These are phyloP conservation scores for Tetrahymena thermophila DNA, from an alignment of 73 alveolate genomes.

Conservation along the genomic window DNA sequence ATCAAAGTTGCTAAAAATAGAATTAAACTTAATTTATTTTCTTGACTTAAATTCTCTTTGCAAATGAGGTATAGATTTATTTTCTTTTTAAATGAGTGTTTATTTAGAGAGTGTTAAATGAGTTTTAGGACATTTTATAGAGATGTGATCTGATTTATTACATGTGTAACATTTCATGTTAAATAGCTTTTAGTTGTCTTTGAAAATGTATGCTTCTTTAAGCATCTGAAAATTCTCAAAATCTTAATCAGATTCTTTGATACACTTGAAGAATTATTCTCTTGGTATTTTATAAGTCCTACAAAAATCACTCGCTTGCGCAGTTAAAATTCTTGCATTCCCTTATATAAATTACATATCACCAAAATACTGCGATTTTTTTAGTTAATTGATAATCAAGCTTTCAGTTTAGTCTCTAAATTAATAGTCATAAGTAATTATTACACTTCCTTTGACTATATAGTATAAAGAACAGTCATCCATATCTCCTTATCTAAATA, in stretches of 20 bases:
- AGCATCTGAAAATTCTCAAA: background rate
- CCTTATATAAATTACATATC: background rate
- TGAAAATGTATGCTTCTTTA: background rate
- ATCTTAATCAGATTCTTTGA: background rate
- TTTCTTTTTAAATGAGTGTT: background rate
- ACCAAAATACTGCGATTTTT: background rate
- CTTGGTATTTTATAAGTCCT: background rate
- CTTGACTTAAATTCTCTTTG: background rate
- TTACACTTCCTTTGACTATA: background rate
- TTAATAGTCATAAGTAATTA: background rate
- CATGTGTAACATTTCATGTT: background rate
- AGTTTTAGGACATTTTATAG: background rate
- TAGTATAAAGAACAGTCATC: background rate
- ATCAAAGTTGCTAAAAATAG: background rate
- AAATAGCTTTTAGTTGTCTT: background rate
- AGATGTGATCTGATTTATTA: background rate
- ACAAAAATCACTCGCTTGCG: background rate
- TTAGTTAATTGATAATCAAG: background rate
- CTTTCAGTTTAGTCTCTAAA: background rate
- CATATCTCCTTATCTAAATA: background rate
- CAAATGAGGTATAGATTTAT: background rate
- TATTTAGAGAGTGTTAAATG: background rate
- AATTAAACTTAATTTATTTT: background rate
- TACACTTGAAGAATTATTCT: background rate
- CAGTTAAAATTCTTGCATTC: background rate